Conservation (phyloP, 768 basidiomycete genomes). For the Austroboletus eburneus region DNA sequence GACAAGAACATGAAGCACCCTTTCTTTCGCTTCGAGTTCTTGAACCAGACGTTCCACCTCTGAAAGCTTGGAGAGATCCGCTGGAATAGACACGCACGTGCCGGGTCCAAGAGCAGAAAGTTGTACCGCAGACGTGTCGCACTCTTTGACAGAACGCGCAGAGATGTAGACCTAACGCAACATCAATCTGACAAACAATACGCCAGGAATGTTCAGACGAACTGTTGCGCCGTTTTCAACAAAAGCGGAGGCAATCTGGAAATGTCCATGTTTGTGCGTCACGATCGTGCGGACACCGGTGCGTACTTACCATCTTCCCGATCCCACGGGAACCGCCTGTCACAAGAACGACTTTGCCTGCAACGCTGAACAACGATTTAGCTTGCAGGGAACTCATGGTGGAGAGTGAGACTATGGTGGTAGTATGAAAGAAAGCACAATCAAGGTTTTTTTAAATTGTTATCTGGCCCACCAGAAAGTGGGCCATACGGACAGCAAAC, state of each 20-base stretch:
- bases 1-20: conserved; percentile 51
- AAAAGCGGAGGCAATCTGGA: conserved; percentile 60
- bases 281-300: background rate
- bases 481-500: background rate
- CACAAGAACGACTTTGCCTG: conserved; percentile 52
- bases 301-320: conserved; percentile 54
- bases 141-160: conserved; percentile 50
- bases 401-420: background rate
- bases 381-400: conserved; percentile 36
- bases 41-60: conserved; percentile 51
- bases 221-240: conserved; percentile 59
- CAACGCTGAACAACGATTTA: conserved; percentile 45
- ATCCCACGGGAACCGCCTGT: conserved; percentile 67
- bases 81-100: conserved; percentile 49
- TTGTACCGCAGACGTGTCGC: conserved; percentile 47
- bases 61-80: conserved; percentile 49
- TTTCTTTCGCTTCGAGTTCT: conserved; percentile 49
- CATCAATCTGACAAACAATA: conserved; percentile 9
- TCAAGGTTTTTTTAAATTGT: background rate
- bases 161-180: conserved; percentile 54
- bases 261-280: conserved; percentile 7
- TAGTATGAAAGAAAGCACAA: background rate
- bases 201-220: background rate
- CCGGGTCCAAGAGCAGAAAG: conserved; percentile 53
- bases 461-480: background rate